These are phyloP conservation scores for Cymodocea nodosa DNA, from an alignment of 116 monocot species.

Conservation along the genomic window DNA sequence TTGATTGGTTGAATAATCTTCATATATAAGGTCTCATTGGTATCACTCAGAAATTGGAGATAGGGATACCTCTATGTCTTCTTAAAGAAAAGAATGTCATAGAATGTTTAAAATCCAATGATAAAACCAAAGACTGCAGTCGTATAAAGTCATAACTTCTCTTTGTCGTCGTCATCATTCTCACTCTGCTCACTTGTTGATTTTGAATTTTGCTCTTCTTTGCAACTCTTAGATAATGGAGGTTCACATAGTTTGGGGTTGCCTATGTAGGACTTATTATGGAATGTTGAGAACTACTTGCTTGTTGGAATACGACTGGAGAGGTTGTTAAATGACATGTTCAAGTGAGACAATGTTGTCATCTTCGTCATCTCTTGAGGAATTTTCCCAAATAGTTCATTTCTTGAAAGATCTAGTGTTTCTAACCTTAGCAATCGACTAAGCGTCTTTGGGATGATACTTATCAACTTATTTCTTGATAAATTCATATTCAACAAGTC, in stretches of 20 bases:
- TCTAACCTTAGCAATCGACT: neutral
- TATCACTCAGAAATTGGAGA: neutral
- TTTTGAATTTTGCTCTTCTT: no score
- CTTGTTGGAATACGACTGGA: conserved; percentile 13
- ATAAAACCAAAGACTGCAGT: neutral
- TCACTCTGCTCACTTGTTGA: neutral
- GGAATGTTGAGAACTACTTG: conserved; percentile 6
- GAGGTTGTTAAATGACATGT: conserved; percentile 18
- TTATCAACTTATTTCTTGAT: conserved; percentile 17
- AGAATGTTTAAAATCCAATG: conserved; percentile 6
- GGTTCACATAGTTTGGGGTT: neutral
- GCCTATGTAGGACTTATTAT: conserved; percentile 1
- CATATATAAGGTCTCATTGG: neutral
- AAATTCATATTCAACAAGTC: conserved; percentile 19
- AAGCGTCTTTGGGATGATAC: neutral
- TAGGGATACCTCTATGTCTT: no score
- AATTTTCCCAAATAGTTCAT: conserved; percentile 11
- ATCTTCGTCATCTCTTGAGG: conserved; percentile 3
- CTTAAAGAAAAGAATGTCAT: neutral
- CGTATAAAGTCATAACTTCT: neutral
- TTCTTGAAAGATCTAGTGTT: conserved; percentile 17
- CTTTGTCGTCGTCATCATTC: neutral
- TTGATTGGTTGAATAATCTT: neutral
- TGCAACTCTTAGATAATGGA: no score
- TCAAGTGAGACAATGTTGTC: conserved; percentile 9